These are phyloP conservation scores for Nicotiana undulata DNA, from an alignment of 257 asterid species.

Conservation along the genomic window DNA sequence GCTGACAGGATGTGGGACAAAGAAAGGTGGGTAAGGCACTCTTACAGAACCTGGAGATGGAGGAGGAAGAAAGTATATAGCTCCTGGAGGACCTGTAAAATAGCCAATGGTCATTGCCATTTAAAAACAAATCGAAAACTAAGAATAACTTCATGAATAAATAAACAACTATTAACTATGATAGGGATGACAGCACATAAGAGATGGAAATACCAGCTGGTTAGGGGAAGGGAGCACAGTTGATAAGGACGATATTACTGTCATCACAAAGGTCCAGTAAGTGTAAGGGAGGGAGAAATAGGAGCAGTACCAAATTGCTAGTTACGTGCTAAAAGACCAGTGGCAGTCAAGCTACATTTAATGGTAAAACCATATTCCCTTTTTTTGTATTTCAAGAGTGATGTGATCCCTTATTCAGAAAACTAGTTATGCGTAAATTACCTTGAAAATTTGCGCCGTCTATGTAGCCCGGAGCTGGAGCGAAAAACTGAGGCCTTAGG, in stretches of 20 bases:
- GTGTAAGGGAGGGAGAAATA: neutral
- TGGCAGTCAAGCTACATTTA: neutral
- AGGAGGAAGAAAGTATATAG: slow-evolving; percentile 47
- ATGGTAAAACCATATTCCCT: neutral
- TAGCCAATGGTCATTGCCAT: slow-evolving; percentile 1
- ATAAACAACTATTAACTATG: neutral
- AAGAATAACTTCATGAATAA: neutral
- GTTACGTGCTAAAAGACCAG: neutral
- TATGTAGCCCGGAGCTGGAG: slow-evolving; percentile 41
- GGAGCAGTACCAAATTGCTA: neutral
- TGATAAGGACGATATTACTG: neutral
- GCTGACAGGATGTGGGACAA: slow-evolving; percentile 47
- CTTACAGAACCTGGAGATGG: slow-evolving; percentile 57
- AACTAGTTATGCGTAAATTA: slow-evolving; percentile 13
- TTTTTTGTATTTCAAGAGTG: neutral
- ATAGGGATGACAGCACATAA: neutral
- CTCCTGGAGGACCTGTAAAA: slow-evolving; percentile 67
- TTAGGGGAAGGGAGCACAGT: neutral
- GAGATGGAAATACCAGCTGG: neutral
- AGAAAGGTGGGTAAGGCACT: slow-evolving; percentile 52
- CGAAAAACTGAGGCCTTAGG: slow-evolving; percentile 42
- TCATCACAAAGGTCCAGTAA: neutral
- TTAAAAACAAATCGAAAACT: neutral
- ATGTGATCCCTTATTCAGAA: neutral
- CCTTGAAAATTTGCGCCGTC: slow-evolving; percentile 58